Conservation (phyloP, 805 yeast species). For the Blastobotrys attinorum region DNA sequence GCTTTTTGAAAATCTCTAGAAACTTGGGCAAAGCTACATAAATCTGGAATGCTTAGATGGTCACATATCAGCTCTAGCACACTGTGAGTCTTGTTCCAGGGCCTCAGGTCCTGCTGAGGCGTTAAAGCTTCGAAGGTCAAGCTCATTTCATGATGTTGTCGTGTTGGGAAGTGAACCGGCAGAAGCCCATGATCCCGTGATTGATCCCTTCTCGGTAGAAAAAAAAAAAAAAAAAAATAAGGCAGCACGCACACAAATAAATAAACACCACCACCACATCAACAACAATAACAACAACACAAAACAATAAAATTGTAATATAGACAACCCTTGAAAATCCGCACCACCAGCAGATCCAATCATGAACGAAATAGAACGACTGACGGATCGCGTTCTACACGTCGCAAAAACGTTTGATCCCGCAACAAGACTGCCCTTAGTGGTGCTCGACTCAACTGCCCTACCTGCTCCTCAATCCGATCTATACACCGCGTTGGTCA, state of each 20-base stretch:
- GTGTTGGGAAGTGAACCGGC: background rate
- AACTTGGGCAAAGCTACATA: slow-evolving; percentile 33
- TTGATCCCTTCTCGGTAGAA: background rate
- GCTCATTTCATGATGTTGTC: background rate
- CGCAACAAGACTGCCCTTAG: slow-evolving; percentile 58
- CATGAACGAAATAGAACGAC: background rate
- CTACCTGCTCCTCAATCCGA: slow-evolving; percentile 52
- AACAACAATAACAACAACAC: background rate
- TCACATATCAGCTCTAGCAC: slow-evolving; percentile 5
- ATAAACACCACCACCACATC: background rate
- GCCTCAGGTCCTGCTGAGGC: background rate
- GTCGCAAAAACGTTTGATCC: slow-evolving; percentile 59
- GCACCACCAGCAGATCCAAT: no score
- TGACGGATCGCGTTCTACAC: slow-evolving; percentile 41
- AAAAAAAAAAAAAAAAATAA: no score
- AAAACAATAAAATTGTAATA: background rate
- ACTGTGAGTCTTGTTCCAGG: background rate
- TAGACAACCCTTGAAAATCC: no score
- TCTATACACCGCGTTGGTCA: slow-evolving; percentile 45
- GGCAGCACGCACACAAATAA: no score
- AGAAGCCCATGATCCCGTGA: background rate
- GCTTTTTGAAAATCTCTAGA: slow-evolving; percentile 34
- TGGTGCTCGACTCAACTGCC: slow-evolving; percentile 74
- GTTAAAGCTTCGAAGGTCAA: background rate
- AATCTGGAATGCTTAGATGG: slow-evolving; percentile 24